phyloP scores from a whole-genome alignment of 2,329 filamentous ascomycete genomes.

The Pestalotiopsis sp. region DNA sequence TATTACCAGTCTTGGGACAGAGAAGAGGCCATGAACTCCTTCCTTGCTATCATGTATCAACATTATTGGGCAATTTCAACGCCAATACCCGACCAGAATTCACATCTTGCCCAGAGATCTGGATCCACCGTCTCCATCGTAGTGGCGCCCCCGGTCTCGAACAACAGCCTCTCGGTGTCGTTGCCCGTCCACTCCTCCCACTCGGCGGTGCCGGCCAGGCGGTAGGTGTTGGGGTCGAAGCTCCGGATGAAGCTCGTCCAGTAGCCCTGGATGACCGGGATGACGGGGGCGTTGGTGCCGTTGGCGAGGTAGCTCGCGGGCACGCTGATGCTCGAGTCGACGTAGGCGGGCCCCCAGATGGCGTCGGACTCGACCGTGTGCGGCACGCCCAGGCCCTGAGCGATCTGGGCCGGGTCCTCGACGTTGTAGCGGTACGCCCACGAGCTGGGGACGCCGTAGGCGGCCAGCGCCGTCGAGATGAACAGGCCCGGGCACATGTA shows the following conservation, averaged over 20 bases:
- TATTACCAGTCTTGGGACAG: too few species aligned
- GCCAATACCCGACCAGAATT: slow-evolving; percentile 50
- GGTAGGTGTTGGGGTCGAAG: slow-evolving; percentile 60
- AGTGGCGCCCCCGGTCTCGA: slow-evolving; percentile 40
- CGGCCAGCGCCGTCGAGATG: slow-evolving; percentile 42
- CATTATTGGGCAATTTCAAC: slow-evolving; percentile 28
- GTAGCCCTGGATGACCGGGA: slow-evolving; percentile 66
- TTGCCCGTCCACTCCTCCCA: slow-evolving; percentile 25
- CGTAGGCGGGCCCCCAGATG: slow-evolving; percentile 65
- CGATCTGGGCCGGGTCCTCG: slow-evolving; percentile 53
- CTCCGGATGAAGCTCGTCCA: slow-evolving; percentile 72
- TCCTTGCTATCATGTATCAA: neutral
- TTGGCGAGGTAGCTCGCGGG: slow-evolving; percentile 56
- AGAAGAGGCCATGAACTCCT: too few species aligned
- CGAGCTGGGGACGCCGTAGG: slow-evolving; percentile 37
- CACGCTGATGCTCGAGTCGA: slow-evolving; percentile 34
- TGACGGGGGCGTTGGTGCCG: slow-evolving; percentile 54
- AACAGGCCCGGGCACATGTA: slow-evolving; percentile 65
- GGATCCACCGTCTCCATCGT: slow-evolving; percentile 43
- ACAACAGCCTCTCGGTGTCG: slow-evolving; percentile 37
- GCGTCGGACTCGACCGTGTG: slow-evolving; percentile 68
- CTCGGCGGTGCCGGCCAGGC: slow-evolving; percentile 19
- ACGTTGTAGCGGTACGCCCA: slow-evolving; percentile 75
- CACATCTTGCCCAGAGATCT: slow-evolving; percentile 42
- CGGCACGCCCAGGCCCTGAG: slow-evolving; percentile 59